A percentile compares a stretch with the other conserved stretches of the same genome.
Conservation (phyloP, 768 basidiomycete species). For the Suillus lakei region DNA sequence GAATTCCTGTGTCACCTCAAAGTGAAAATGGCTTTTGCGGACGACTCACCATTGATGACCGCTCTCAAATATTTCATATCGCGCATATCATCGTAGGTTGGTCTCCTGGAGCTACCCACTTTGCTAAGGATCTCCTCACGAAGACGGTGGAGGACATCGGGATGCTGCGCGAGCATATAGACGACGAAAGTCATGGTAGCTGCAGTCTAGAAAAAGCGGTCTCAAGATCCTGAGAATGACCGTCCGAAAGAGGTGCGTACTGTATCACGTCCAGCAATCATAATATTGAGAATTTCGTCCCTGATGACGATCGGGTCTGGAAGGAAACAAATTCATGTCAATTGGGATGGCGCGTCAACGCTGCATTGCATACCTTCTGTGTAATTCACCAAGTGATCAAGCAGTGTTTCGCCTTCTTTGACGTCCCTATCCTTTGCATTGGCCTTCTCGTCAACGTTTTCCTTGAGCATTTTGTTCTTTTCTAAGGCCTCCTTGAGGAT, state of each 20-base stretch:
- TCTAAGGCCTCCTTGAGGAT: conserved; percentile 47
- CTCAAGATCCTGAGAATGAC: neutral
- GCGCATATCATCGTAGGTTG: conserved; percentile 37
- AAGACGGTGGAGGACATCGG: conserved; percentile 31
- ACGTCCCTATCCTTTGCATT: conserved; percentile 29
- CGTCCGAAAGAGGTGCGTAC: conserved; percentile 16
- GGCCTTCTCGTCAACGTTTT: conserved; percentile 12
- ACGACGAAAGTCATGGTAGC: conserved; percentile 34
- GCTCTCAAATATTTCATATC: conserved; percentile 47
- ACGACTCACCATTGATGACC: conserved; percentile 38
- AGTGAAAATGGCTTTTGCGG: neutral
- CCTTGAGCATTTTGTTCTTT: conserved; percentile 33
- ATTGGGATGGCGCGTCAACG: neutral
- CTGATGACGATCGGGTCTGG: conserved; percentile 36
- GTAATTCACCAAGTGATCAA: conserved; percentile 58
- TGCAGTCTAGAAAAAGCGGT: conserved; percentile 27
- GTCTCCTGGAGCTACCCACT: conserved; percentile 31
- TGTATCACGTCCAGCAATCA: conserved; percentile 42
- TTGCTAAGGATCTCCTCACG: conserved; percentile 34
- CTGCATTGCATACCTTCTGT: conserved; percentile 48
- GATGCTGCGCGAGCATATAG: conserved; percentile 34
- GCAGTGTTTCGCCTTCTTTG: conserved; percentile 47
- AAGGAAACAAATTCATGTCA: conserved; percentile 6
- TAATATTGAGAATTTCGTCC: conserved; percentile 43
- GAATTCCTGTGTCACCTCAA: conserved; percentile 6